A percentile compares a stretch with the other conserved stretches of the same genome.
Evolutionary conservation across 2,329 filamentous ascomycete genomes (phyloP).

Genomic region (Ophiostoma pallidulum): DNA sequence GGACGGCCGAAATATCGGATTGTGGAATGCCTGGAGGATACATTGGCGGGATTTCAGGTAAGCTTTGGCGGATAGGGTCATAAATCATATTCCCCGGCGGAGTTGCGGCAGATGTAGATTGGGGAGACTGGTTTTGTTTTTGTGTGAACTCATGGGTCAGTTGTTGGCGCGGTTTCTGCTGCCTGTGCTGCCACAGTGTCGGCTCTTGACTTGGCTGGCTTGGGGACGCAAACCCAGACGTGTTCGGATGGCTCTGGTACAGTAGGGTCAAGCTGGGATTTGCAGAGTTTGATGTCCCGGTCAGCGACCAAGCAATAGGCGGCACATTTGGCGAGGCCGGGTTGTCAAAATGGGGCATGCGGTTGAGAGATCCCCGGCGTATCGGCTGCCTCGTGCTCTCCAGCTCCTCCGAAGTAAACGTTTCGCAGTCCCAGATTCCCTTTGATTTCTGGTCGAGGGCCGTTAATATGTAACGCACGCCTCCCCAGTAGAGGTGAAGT

Average conservation of each 20-base stretch:
- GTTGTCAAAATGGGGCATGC: slow-evolving; percentile 36
- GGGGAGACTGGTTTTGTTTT: slow-evolving; percentile 18
- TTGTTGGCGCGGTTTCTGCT: slow-evolving; percentile 7
- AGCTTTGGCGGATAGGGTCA: slow-evolving; percentile 48
- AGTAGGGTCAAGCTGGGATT: slow-evolving; percentile 75
- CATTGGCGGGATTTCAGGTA: slow-evolving; percentile 39
- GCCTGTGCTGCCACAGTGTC: neutral
- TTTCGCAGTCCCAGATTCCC: slow-evolving; percentile 70
- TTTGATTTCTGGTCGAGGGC: slow-evolving; percentile 81
- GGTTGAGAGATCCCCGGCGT: slow-evolving; percentile 32
- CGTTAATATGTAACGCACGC: slow-evolving; percentile 77
- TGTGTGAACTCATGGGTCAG: too few relatives aligned
- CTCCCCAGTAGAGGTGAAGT: slow-evolving; percentile 77
- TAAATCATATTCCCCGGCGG: slow-evolving; percentile 51
- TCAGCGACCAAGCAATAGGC: slow-evolving; percentile 75
- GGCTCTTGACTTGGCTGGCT: neutral
- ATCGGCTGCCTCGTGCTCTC: slow-evolving; percentile 54
- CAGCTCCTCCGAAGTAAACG: slow-evolving; percentile 62
- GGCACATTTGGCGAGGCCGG: slow-evolving; percentile 41
- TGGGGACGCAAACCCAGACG: neutral
- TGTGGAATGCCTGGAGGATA: slow-evolving; percentile 42
- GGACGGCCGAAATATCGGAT: slow-evolving; percentile 37
- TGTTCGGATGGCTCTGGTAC: slow-evolving; percentile 49
- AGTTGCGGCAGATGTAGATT: slow-evolving; percentile 31
- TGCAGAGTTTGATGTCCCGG: slow-evolving; percentile 76